phyloP scores from a whole-genome alignment of 768 basidiomycete species.

The Russula griseocarnosa region DNA sequence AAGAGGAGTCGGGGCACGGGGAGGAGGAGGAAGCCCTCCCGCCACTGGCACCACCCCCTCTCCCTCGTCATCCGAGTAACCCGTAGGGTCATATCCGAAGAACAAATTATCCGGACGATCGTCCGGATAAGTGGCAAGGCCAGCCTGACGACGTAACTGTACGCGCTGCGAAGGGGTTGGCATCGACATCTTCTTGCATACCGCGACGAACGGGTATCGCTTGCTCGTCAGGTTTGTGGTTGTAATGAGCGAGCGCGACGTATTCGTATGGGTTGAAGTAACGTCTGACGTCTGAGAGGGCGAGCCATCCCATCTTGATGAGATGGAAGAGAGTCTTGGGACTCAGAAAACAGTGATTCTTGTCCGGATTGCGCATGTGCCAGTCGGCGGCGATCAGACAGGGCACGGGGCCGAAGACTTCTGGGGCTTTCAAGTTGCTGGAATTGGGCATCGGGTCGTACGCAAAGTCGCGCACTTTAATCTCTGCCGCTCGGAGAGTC shows the following conservation, averaged over 20 bases:
- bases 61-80: slow-evolving; percentile 8
- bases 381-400: slow-evolving; percentile 32
- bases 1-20: not conserved
- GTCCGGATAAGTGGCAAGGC: not conserved
- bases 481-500: slow-evolving; percentile 22
- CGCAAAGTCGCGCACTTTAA: slow-evolving; percentile 37
- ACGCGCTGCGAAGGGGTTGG: slow-evolving; percentile 31
- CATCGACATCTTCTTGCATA: slow-evolving; percentile 16
- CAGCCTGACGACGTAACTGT: slow-evolving; percentile 24
- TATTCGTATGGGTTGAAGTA: slow-evolving; percentile 30
- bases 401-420: slow-evolving; percentile 29
- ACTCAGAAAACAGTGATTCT: not conserved
- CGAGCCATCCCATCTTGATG: slow-evolving; percentile 32
- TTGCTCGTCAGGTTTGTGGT: slow-evolving; percentile 25
- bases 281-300: slow-evolving; percentile 29
- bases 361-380: slow-evolving; percentile 30
- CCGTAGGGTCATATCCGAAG: slow-evolving; percentile 19
- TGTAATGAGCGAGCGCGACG: slow-evolving; percentile 29
- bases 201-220: slow-evolving; percentile 30
- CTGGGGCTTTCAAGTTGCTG: slow-evolving; percentile 28
- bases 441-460: slow-evolving; percentile 24
- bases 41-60: not conserved
- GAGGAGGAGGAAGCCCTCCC: not conserved
- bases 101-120: slow-evolving; percentile 29
- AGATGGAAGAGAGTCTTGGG: slow-evolving; percentile 30